Conservation (phyloP, 1,284 basidiomycete species). For the Boletus mariae region DNA sequence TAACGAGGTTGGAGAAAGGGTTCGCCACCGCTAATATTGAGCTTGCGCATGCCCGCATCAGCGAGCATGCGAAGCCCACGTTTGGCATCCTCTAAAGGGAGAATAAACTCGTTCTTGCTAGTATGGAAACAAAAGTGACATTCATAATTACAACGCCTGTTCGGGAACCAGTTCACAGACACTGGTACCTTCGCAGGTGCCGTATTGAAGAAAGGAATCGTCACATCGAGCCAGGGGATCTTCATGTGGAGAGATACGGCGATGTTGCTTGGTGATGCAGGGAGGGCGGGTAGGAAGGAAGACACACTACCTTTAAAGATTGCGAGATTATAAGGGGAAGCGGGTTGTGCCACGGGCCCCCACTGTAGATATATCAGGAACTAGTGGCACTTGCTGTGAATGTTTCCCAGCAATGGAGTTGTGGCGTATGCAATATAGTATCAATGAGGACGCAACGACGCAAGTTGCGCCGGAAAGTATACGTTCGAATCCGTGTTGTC, state of each 20-base stretch:
- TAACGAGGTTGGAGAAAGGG: slow-evolving; percentile 39
- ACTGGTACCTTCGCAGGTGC: slow-evolving; percentile 13
- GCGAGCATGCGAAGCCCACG: slow-evolving; percentile 36
- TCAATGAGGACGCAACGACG: not conserved
- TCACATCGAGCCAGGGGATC: slow-evolving; percentile 19
- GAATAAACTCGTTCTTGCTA: slow-evolving; percentile 33
- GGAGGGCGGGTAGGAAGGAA: not conserved
- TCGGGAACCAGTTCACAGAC: slow-evolving; percentile 28
- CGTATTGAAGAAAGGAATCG: slow-evolving; percentile 14
- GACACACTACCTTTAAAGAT: not conserved
- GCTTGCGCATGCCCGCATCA: slow-evolving; percentile 39
- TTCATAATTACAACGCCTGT: slow-evolving; percentile 33
- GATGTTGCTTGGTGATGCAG: not conserved
- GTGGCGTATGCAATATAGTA: not conserved
- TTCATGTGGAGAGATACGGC: slow-evolving; percentile 14
- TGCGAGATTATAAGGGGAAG: not conserved
- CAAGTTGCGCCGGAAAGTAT: not conserved
- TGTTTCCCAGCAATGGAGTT: not conserved
- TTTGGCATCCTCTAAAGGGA: slow-evolving; percentile 37
- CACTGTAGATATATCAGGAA: not conserved
- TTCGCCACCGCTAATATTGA: slow-evolving; percentile 44
- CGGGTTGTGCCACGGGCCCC: not conserved
- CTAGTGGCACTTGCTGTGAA: not conserved
- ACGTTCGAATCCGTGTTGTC: not conserved
- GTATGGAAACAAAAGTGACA: slow-evolving; percentile 43